A percentile compares a stretch with the other conserved stretches of the same genome.
These are phyloP conservation scores for Botryotinia globosa DNA, from an alignment of 2,329 filamentous ascomycete species.

Conservation along the genomic window DNA sequence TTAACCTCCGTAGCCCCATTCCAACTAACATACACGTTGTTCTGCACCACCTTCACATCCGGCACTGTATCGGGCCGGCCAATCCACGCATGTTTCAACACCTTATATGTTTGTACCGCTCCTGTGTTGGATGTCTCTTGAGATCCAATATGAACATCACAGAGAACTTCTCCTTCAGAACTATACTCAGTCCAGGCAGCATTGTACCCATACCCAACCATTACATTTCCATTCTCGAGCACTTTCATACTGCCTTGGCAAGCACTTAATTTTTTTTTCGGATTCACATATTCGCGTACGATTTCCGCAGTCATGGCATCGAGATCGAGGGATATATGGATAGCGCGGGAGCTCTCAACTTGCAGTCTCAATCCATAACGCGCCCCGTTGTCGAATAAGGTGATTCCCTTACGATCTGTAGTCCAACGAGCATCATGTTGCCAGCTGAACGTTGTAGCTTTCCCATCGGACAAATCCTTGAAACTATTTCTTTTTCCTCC, in stretches of 20 bases:
- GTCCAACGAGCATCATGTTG: conserved; percentile 47
- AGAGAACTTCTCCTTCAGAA: neutral
- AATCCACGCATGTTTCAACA: neutral
- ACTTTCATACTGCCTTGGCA: conserved; percentile 29
- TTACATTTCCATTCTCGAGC: conserved; percentile 2
- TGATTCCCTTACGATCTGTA: conserved; percentile 21
- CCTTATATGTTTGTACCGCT: conserved; percentile 12
- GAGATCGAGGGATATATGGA: conserved; percentile 22
- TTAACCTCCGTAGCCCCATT: conserved; percentile 13
- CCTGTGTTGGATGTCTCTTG: neutral
- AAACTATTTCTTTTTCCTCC: conserved; percentile 46
- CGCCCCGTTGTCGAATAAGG: conserved; percentile 25
- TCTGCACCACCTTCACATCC: neutral
- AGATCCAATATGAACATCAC: neutral
- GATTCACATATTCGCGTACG: conserved; percentile 20
- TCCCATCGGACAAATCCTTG: conserved; percentile 31
- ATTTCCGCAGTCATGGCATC: conserved; percentile 24
- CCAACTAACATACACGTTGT: neutral
- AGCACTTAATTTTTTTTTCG: conserved; percentile 24
- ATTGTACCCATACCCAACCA: conserved; percentile 4
- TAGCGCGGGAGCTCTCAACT: conserved; percentile 20
- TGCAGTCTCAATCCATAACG: conserved; percentile 14
- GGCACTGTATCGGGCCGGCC: neutral
- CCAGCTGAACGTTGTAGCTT: conserved; percentile 47
- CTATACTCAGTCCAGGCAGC: conserved; percentile 7